These are phyloP conservation scores for Thinopyrum elongatum DNA, from an alignment of 176 grass and related monocot genomes.

Conservation along the genomic window DNA sequence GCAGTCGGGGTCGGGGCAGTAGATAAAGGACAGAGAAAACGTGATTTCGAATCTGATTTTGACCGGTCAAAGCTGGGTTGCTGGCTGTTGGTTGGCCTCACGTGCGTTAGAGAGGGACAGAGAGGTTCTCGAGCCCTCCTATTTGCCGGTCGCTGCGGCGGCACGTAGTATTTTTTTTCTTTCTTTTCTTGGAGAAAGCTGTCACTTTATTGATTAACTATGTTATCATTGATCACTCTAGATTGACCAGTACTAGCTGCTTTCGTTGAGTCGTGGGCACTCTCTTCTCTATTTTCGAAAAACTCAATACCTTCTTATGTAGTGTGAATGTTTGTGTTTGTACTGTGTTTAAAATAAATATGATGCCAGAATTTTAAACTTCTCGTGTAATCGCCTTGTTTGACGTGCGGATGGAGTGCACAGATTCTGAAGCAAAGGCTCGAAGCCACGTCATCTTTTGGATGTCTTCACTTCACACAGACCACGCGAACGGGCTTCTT, in stretches of 20 bases:
- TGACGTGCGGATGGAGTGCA: too few relatives aligned
- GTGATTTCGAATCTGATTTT: neutral
- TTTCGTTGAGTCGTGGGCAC: too few relatives aligned
- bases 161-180: neutral
- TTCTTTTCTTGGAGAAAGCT: neutral
- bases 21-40: slow-evolving; percentile 7
- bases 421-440: too few relatives aligned
- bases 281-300: too few relatives aligned
- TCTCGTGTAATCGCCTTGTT: too few relatives aligned
- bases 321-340: too few relatives aligned
- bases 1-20: slow-evolving; percentile 73
- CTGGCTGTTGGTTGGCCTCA: neutral
- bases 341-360: too few relatives aligned
- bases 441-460: too few relatives aligned
- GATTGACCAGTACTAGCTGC: neutral
- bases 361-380: too few relatives aligned
- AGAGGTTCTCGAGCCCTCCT: neutral
- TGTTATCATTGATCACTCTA: neutral
- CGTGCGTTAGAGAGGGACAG: neutral
- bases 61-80: neutral
- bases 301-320: too few relatives aligned
- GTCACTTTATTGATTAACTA: neutral
- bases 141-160: neutral
- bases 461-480: too few relatives aligned
- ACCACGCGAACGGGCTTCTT: too few relatives aligned